Percentiles rank a stretch among this genome's conserved stretches.
Evolutionary conservation across 2,329 filamentous ascomycete genomes (phyloP).

Genomic region (Ophiostoma quercus): DNA sequence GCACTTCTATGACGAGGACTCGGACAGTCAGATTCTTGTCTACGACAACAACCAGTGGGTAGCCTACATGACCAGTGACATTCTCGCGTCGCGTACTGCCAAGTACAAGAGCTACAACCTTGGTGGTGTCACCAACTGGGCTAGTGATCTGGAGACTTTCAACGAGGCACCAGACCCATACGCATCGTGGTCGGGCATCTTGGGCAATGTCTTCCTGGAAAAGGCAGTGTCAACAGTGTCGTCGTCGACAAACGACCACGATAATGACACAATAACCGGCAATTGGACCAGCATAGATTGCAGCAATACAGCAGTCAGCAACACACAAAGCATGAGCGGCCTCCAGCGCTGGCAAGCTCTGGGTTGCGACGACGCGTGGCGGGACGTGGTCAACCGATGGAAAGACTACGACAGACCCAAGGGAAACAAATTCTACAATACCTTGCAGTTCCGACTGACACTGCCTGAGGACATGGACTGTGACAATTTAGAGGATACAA

Average conservation of each 20-base stretch:
- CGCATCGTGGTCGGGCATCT: background rate
- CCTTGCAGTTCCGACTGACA: too few species aligned
- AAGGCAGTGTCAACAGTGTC: too few species aligned
- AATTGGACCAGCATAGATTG: background rate
- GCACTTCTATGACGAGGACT: slow-evolving; percentile 20
- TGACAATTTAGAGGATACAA: background rate
- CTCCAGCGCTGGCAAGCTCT: background rate
- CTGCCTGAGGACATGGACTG: background rate
- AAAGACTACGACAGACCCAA: background rate
- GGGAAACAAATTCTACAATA: too few species aligned
- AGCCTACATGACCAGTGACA: slow-evolving; percentile 25
- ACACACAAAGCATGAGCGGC: background rate
- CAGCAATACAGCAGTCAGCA: background rate
- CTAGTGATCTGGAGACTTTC: too few species aligned
- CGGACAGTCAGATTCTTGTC: slow-evolving; percentile 25
- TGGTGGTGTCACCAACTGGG: background rate
- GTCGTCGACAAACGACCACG: background rate
- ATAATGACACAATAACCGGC: background rate
- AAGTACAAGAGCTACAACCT: background rate
- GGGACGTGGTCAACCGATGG: background rate
- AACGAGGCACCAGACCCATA: background rate
- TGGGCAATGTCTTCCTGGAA: too few species aligned
- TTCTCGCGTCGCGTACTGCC: slow-evolving; percentile 16
- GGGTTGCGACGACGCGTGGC: background rate
- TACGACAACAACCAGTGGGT: slow-evolving; percentile 28